Evolutionary conservation across 345 rosid species (phyloP), one percentile per base, ranked within the genome.

Genomic region (Chamaenerion angustifolium): DNA sequence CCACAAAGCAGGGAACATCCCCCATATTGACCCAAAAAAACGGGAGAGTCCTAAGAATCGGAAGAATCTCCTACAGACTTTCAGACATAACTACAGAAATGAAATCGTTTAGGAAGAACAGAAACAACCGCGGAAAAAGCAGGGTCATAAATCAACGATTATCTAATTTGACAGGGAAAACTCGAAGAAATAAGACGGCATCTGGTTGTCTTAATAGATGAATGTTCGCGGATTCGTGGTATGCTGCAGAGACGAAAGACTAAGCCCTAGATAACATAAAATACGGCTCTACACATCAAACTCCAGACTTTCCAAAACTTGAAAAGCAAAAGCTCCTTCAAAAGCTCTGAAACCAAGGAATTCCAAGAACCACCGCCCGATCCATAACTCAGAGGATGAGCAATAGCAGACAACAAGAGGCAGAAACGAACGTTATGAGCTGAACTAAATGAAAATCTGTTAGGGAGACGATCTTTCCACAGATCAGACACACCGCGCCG

Each of bases 21-120:
- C 48, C 51, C 40, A 4, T 35, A 48, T 69, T 68, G 50, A 57
- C 37, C 61, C 46, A 23, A 49, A 51, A 59, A 40, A 46, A 60
- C 67, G 57, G 56, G 49, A 68, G 46, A 50, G 48, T 49, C 49
- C 14, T 35, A 46, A 45, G 21, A 58, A 46, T 35, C 42, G 45
- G 52, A 44, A 58, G 15, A 58, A 57, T 16, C 67, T 56, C n/a
- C 66, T 49, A 18, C 6, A 55, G 62, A 55, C 42, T 55, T 62
- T 55, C 46, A 61, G 66, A 71, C 68, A 70, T 59, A 54, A 59
- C 59, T 56, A 50, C 58, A 57, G 48, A 16, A 15, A 41, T 55
- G n/a, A 40, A 44, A 23, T 44, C 21, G 19, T 31, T n/a, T 16
- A 14, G 42, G 16, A 49, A 19, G 11, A 7, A 13, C 14, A 31